A percentile compares a stretch with the other conserved stretches of the same genome.
Evolutionary conservation across 2,329 filamentous ascomycete species (phyloP).

Genomic region (Fusarium illudens): DNA sequence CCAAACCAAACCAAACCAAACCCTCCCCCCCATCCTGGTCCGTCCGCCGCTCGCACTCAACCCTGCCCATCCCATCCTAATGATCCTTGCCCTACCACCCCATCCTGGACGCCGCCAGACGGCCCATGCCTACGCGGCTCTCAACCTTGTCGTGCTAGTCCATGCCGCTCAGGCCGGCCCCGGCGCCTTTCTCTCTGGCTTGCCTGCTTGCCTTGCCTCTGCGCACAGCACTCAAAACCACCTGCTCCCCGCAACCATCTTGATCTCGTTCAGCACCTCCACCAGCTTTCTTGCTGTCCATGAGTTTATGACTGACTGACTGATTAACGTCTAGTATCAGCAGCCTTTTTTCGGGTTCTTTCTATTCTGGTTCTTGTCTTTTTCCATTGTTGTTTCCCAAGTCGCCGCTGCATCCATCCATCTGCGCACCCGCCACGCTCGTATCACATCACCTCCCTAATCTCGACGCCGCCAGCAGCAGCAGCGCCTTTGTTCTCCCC

Average conservation of each 20-base stretch:
- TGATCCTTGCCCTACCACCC: slow-evolving; percentile 35
- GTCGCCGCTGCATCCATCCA: neutral
- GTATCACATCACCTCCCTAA: slow-evolving; percentile 15
- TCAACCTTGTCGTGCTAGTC: slow-evolving; percentile 42
- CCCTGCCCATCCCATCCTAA: slow-evolving; percentile 25
- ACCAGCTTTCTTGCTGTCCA: slow-evolving; percentile 40
- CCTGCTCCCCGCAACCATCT: slow-evolving; percentile 37
- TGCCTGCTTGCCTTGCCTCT: neutral
- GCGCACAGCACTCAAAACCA: slow-evolving; percentile 38
- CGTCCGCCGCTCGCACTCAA: slow-evolving; percentile 6
- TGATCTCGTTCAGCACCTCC: slow-evolving; percentile 31
- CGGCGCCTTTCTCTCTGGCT: slow-evolving; percentile 27
- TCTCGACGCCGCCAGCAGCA: slow-evolving; percentile 15
- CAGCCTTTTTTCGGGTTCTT: slow-evolving; percentile 24
- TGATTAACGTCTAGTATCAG: slow-evolving; percentile 36
- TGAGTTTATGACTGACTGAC: slow-evolving; percentile 35
- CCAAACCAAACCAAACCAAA: slow-evolving; percentile 4
- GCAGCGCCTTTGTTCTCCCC: neutral
- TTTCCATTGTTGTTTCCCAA: slow-evolving; percentile 6
- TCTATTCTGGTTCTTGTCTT: slow-evolving; percentile 7
- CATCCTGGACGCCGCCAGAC: slow-evolving; percentile 35
- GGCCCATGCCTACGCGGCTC: slow-evolving; percentile 43
- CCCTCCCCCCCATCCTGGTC: slow-evolving; percentile 14
- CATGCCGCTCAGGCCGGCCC: slow-evolving; percentile 43
- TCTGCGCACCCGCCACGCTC: slow-evolving; percentile 3